phyloP scores from a whole-genome alignment of 495 filamentous ascomycete genomes.

The Pyronema omphalodes region DNA sequence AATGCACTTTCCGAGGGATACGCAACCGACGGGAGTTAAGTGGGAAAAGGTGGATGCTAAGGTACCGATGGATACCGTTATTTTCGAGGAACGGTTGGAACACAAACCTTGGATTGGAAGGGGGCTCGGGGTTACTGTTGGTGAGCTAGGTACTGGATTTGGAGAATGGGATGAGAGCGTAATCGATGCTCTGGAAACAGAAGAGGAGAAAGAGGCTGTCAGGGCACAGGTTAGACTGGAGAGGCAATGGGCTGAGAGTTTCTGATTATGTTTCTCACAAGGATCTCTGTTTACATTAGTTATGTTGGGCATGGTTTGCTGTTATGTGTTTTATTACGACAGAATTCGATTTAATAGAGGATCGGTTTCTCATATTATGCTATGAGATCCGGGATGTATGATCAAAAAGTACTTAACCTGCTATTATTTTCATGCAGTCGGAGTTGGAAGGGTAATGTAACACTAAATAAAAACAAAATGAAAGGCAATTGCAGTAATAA shows the following conservation, averaged over 20 bases:
- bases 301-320: too few species aligned
- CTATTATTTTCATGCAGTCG: too few species aligned
- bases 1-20: conserved; percentile 70
- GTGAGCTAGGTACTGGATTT: conserved; percentile 13
- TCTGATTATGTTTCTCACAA: not conserved
- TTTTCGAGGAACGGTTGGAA: conserved; percentile 15
- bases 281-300: too few species aligned
- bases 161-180: conserved; percentile 6
- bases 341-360: too few species aligned
- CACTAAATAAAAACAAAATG: too few species aligned
- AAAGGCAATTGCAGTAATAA: too few species aligned
- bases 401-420: too few species aligned
- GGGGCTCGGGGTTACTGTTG: conserved; percentile 6
- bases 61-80: not conserved
- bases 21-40: conserved; percentile 73
- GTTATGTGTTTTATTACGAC: too few species aligned
- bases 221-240: conserved; percentile 14
- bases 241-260: conserved; percentile 5
- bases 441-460: too few species aligned
- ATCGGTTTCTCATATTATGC: too few species aligned
- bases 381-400: too few species aligned
- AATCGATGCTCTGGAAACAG: conserved; percentile 14
- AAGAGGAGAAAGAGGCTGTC: conserved; percentile 18
- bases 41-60: conserved; percentile 37
- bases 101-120: conserved; percentile 11